Base-by-base conservation (phyloP, 257 asterid species). In the Salvia hispanica region DNA sequence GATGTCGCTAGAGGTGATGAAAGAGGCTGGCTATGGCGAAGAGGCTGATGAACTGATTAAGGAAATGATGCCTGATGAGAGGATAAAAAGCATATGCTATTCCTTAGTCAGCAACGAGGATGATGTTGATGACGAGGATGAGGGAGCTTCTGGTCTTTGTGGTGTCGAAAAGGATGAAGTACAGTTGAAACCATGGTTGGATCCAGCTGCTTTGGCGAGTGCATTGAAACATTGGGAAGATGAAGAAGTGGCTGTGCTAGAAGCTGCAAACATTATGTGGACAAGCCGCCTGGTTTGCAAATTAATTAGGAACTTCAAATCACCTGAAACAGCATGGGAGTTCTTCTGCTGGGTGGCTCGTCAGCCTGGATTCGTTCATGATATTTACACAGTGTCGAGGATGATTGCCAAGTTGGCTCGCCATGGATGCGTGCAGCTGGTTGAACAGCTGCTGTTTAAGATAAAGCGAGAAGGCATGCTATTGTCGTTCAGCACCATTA, bases 281-380 rank as follows among this genome's bases (percentile, higher is more conserved):
- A 93, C 96, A 0, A 82, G 86, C 59, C 76, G 97, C 44, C 66
- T 93, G 21, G 97, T 83, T 15, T 90, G 99, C 88, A 93, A 93
- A 75, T 73, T 93, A 78, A 84, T 90, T 37, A 70, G 97, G 78
- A 85, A 64, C 71, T 81, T 90, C 66, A 84, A 73, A 51, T 86
- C 87, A 40, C 85, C 95, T 4, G 92, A 93, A 77, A 90, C 90
- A 28, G 84, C 95, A 5, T 90, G 97, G 97, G 36, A 80, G 36
- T 93, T 90, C 80, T 90, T 93, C 83, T 73, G 85, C 73, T 90
- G 99, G 99, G 92, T 90, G 36, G 79, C 95, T 56, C 81, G 59
- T 75, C 99, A 90, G 59, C 96, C 97, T 2, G 85, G 83, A 13
- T 88, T 82, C 40, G 86, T 81, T 68, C 99, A 93, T 57, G 91